These are phyloP conservation scores for Sphaerobolus stellatus DNA, from an alignment of 1,284 basidiomycete genomes.

Conservation along the genomic window DNA sequence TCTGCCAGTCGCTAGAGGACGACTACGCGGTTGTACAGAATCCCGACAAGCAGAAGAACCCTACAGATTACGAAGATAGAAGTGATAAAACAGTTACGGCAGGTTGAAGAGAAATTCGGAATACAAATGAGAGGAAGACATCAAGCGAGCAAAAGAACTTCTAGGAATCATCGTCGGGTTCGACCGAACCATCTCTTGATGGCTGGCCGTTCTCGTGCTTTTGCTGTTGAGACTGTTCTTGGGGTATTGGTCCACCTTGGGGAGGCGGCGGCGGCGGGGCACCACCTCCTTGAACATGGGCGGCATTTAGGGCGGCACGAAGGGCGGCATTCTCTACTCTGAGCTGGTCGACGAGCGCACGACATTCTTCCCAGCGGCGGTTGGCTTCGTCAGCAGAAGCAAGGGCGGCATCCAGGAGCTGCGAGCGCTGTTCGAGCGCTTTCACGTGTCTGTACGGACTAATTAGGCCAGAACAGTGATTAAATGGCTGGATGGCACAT, in stretches of 20 bases:
- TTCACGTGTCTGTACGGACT: slow-evolving; percentile 66
- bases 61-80: too few relatives aligned
- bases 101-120: too few relatives aligned
- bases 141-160: too few relatives aligned
- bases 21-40: too few relatives aligned
- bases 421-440: slow-evolving; percentile 76
- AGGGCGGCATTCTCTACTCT: slow-evolving; percentile 75
- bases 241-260: too few relatives aligned
- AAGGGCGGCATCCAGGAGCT: slow-evolving; percentile 76
- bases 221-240: too few relatives aligned
- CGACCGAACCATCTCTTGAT: slow-evolving; percentile 7
- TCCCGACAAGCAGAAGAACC: too few relatives aligned
- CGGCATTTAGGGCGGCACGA: slow-evolving; percentile 45
- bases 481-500: slow-evolving; percentile 32
- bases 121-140: too few relatives aligned
- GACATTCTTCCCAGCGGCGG: slow-evolving; percentile 81
- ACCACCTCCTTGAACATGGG: slow-evolving; percentile 31
- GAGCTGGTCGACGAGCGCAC: slow-evolving; percentile 75
- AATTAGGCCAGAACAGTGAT: slow-evolving; percentile 9
- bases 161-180: slow-evolving; percentile 8
- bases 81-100: too few relatives aligned
- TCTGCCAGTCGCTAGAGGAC: too few relatives aligned
- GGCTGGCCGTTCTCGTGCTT: slow-evolving; percentile 2
- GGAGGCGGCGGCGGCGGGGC: neutral
- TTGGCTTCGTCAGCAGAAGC: slow-evolving; percentile 83